Evolutionary conservation across 441 rosid genomes (phyloP), one percentile per base, ranked within the genome.

Genomic region (Theobroma grandiflorum): DNA sequence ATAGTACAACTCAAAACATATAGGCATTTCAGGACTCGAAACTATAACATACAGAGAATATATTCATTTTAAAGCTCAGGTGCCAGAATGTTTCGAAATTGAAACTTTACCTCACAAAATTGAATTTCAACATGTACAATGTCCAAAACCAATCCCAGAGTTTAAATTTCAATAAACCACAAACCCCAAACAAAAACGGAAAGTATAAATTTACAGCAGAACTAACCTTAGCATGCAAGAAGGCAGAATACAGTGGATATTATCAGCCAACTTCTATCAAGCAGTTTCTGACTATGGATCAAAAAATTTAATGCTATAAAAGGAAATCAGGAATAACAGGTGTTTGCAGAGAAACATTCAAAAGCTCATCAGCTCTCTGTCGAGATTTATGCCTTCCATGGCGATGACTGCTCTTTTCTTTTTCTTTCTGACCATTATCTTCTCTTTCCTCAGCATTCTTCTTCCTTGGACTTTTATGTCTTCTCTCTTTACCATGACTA

Each of bases 321-420:
- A 95, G 96, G 50, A 91, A 90, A 91, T 95, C 97, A 37, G 93
- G 95, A 78, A 94, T 84, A 35, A 79, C 84, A 6, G 81, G 75
- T 37, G 88, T 82, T 79, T 91, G 91, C 8, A 87, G 76, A 77
- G 72, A 81, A 75, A 83, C 71, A 77, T 72, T 84, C 69, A 82
- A 58, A 55, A 81, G 84, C 50, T 53, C 87, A 4, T 86, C 91
- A 18, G 82, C 89, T 79, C 80, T 86, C 77, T 87, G 86, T 80
- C 82, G 84, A 31, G 87, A 77, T 89, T 83, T 91, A 65, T 89
- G 90, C 82, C 82, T 89, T 65, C 86, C 83, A 58, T 79, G 91
- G 57, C 78, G 87, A 76, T 86, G 87, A 78, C 82, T 88, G 66
- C 79, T 85, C 83, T 89, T 91, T 35, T 73, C 79, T 79, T 89